Percentiles rank a stretch among this genome's conserved stretches.
phyloP scores from a whole-genome alignment of 176 grass and related monocot genomes.

The Raddia distichophylla region DNA sequence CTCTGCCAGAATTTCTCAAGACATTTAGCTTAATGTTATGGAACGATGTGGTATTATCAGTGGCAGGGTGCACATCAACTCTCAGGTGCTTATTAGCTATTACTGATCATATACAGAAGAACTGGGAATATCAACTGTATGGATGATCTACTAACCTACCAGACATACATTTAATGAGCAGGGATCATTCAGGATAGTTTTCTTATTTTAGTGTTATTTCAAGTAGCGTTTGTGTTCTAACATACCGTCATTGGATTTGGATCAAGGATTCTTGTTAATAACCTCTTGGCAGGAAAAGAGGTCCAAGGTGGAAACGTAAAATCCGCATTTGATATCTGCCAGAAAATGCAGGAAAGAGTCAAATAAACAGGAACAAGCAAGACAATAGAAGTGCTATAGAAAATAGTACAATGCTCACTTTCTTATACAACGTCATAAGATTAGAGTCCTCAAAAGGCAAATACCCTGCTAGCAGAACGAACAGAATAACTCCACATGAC shows the following conservation, averaged over 20 bases:
- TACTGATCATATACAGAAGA: not conserved
- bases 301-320: slow-evolving; percentile 88
- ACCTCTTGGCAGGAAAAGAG: slow-evolving; percentile 89
- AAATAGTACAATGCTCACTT: slow-evolving; percentile 55
- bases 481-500: slow-evolving; percentile 99
- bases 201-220: not conserved
- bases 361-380: slow-evolving; percentile 32
- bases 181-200: not conserved
- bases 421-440: slow-evolving; percentile 95
- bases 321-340: slow-evolving; percentile 80
- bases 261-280: slow-evolving; percentile 91
- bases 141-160: not conserved
- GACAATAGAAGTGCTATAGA: slow-evolving; percentile 14
- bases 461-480: slow-evolving; percentile 96
- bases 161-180: not conserved
- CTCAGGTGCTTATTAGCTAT: not conserved
- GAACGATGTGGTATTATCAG: not conserved
- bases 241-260: slow-evolving; percentile 83
- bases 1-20: slow-evolving; percentile 53
- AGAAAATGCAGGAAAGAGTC: slow-evolving; percentile 2
- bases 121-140: not conserved
- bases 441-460: slow-evolving; percentile 98
- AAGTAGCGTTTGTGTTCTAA: slow-evolving; percentile 41
- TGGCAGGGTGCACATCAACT: not conserved
- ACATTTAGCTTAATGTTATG: slow-evolving; percentile 24